Evolutionary conservation across 768 basidiomycete genomes (phyloP).

Genomic region (Tubosaeta sp.): DNA sequence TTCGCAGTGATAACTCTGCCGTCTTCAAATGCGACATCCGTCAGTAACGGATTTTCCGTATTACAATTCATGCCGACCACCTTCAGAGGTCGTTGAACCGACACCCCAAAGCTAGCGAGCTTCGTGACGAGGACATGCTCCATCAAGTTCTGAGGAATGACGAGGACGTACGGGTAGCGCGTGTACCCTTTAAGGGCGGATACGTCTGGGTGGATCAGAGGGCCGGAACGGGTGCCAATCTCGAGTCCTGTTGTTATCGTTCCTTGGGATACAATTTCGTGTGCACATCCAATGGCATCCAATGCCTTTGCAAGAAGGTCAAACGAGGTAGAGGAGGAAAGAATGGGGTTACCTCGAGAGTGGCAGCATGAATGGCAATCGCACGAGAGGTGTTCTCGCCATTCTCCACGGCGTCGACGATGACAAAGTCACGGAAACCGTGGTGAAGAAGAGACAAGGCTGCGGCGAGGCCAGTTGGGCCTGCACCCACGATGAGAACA

Average conservation of each 20-base stretch:
- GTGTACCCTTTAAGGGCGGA: constrained; percentile 38
- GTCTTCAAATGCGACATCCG: constrained; percentile 44
- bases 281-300: constrained; percentile 40
- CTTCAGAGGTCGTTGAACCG: constrained; percentile 37
- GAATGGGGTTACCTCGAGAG: constrained; percentile 42
- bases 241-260: constrained; percentile 23
- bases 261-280: constrained; percentile 37
- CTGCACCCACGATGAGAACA: constrained; percentile 49
- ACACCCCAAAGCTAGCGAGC: constrained; percentile 30
- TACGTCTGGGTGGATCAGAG: constrained; percentile 31
- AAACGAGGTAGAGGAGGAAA: constrained; percentile 8
- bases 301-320: constrained; percentile 38
- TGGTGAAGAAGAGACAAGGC: constrained; percentile 45
- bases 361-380: constrained; percentile 48
- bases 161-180: constrained; percentile 39
- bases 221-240: constrained; percentile 30
- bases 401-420: constrained; percentile 39
- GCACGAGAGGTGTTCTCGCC: constrained; percentile 45
- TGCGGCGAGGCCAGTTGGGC: constrained; percentile 45
- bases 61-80: constrained; percentile 35
- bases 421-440: constrained; percentile 38
- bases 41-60: constrained; percentile 23
- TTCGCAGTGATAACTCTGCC: constrained; percentile 40
- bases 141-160: constrained; percentile 45
- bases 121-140: constrained; percentile 39